Evolutionary conservation across 2,329 filamentous ascomycete species (phyloP).

Genomic region (Calonectria multiphialidica): DNA sequence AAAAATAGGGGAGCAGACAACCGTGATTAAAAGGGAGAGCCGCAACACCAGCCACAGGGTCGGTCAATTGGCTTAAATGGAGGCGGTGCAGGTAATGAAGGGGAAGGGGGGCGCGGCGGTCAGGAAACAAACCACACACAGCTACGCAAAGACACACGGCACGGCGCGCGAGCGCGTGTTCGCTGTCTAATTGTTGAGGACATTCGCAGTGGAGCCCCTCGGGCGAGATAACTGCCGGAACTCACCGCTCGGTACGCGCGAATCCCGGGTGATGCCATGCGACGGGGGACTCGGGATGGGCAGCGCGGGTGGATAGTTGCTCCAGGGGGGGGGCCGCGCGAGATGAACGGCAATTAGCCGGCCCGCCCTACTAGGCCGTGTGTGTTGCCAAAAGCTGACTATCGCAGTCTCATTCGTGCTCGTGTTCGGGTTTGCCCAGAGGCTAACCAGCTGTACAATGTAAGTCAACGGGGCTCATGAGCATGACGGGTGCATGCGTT

Average conservation of each 20-base stretch:
- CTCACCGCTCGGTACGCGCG: constrained; percentile 44
- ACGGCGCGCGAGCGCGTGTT: constrained; percentile 7
- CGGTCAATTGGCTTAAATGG: constrained; percentile 26
- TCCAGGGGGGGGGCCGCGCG: constrained; percentile 27
- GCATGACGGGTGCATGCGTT: not conserved
- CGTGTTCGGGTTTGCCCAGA: constrained; percentile 36
- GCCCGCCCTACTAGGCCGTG: constrained; percentile 1
- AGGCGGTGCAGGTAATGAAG: not conserved
- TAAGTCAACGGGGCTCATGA: not conserved
- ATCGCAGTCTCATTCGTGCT: constrained; percentile 35
- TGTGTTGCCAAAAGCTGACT: not conserved
- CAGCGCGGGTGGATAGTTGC: not conserved
- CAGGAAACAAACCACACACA: too few species aligned
- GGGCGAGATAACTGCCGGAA: constrained; percentile 33
- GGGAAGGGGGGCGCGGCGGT: too few species aligned
- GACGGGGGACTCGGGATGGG: constrained; percentile 14
- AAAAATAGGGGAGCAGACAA: not conserved
- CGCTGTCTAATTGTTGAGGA: constrained; percentile 29
- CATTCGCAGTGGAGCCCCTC: constrained; percentile 14
- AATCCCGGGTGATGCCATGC: constrained; percentile 40
- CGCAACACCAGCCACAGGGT: constrained; percentile 13
- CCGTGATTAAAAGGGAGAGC: not conserved
- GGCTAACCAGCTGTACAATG: not conserved
- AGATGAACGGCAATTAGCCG: constrained; percentile 28
- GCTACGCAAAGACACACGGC: too few species aligned